Base-by-base conservation (phyloP, 306 rosid species). In the Carpinus fangiana region DNA sequence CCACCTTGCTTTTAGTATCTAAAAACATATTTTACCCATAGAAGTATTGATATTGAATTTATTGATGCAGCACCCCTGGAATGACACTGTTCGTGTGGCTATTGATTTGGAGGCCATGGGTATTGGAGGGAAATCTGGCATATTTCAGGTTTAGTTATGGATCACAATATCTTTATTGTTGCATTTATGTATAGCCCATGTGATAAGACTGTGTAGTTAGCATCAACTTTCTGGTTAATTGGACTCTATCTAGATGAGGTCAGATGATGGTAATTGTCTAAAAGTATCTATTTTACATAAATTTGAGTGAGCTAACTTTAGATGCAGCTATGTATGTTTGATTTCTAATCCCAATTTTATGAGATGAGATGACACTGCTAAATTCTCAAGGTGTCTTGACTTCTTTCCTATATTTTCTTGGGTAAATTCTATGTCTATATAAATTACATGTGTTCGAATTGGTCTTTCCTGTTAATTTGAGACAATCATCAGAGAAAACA, bases 41-140 rank as follows among this genome's bases (percentile, higher is more conserved):
- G 73, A 23, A 79, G 67, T 68, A 72, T 43, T 82, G 43, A 72
- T 78, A 21, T 41, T 76, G 72, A 80, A 26, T 75, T 81, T 52
- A 54, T 78, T 69, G 52, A 55, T 86, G 88, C 97, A 95, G 98
- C 98, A 95, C 81, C 97, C 97, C 69, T 95, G 98, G 98, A 92
- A 90, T 77, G 56, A 81, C 51, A 88, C 97, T 46, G 70, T 91
- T 73, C 86, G 86, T 38, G 45, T 92, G 91, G 98, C 98, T 78
- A 83, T 92, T 85, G 98, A 95, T 90, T 80, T 95, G 83, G 98
- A 92, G 88, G 98, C 98, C 76, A 90, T 95, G 96, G 98, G 98
- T 59, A 79, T 90, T 84, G 98, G 98, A 88, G 98, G 98, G 80
- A 95, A 88, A 77, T 92, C 98, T 57, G 81, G 86, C 87, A 91